Percentiles rank a stretch among this genome's conserved stretches.
Evolutionary conservation across 169 alveolate genomes (phyloP).

Genomic region (Plasmodium falciparum): DNA sequence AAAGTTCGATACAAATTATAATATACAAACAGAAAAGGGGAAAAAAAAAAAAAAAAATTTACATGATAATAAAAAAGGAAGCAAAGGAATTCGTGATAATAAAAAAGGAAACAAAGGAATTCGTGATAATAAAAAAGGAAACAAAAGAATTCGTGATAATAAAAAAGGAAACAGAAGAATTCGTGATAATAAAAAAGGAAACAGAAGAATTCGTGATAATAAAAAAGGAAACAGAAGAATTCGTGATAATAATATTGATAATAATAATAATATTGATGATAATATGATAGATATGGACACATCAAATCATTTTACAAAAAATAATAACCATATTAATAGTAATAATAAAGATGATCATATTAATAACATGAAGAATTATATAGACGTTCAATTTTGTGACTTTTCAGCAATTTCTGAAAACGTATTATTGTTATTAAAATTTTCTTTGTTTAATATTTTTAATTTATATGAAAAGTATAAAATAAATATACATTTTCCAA

Average conservation of each 20-base stretch:
- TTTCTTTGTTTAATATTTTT: constrained; percentile 28
- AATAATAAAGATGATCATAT: too few relatives aligned
- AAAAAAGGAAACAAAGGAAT: too few relatives aligned
- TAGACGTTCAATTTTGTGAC: neutral
- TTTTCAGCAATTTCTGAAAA: neutral
- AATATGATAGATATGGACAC: neutral
- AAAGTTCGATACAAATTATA: constrained; percentile 2
- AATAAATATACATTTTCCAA: constrained; percentile 27
- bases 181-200: too few relatives aligned
- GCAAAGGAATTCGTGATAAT: neutral
- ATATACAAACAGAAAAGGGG: neutral
- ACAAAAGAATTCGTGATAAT: neutral
- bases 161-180: too few relatives aligned
- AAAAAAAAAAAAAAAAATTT: neutral
- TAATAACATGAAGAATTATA: neutral
- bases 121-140: too few relatives aligned
- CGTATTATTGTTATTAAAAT: constrained; percentile 14
- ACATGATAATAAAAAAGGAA: neutral
- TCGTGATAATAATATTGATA: neutral
- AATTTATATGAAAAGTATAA: constrained; percentile 11
- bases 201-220: too few relatives aligned
- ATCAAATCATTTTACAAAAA: too few relatives aligned
- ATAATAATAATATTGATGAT: neutral
- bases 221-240: too few relatives aligned
- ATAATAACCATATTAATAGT: too few relatives aligned